Percentiles rank a stretch among this genome's conserved stretches.
Evolutionary conservation across 768 basidiomycete genomes (phyloP).

Genomic region (Psilocybe cubensis): DNA sequence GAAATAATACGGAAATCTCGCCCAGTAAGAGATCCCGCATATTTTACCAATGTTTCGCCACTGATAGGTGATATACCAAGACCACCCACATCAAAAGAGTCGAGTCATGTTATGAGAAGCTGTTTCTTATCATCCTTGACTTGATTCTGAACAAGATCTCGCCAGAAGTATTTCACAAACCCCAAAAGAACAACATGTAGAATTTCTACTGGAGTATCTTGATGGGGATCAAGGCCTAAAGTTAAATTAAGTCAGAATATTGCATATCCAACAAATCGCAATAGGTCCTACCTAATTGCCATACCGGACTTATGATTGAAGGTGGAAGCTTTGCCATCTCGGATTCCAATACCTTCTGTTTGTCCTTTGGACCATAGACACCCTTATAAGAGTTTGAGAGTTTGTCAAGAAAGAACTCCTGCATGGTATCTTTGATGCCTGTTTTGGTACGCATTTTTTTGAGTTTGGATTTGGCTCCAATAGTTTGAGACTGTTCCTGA

Average conservation of each 20-base stretch:
- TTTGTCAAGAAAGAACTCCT: constrained; percentile 26
- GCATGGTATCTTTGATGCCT: constrained; percentile 39
- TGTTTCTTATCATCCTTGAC: constrained; percentile 29
- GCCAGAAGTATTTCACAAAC: constrained; percentile 53
- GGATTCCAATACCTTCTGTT: constrained; percentile 7
- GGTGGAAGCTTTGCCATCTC: neutral
- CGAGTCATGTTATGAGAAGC: constrained; percentile 28
- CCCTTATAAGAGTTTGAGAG: constrained; percentile 22
- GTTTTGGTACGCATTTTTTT: constrained; percentile 25
- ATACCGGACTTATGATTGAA: constrained; percentile 36
- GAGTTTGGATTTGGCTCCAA: constrained; percentile 19
- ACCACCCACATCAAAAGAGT: constrained; percentile 31
- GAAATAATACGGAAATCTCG: constrained; percentile 11
- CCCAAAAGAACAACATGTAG: constrained; percentile 48
- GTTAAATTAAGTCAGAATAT: neutral
- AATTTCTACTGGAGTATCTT: constrained; percentile 48
- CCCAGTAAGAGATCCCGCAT: constrained; percentile 5
- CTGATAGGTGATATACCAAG: constrained; percentile 28
- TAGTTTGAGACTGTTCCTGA: constrained; percentile 14
- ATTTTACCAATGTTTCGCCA: constrained; percentile 5
- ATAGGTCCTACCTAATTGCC: constrained; percentile 25
- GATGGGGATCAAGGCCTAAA: constrained; percentile 44
- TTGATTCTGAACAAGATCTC: constrained; percentile 33
- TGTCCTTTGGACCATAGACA: neutral
- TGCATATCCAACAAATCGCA: neutral